Evolutionary conservation across 208 protist species (phyloP).

Genomic region (Trypanosoma melophagium): DNA sequence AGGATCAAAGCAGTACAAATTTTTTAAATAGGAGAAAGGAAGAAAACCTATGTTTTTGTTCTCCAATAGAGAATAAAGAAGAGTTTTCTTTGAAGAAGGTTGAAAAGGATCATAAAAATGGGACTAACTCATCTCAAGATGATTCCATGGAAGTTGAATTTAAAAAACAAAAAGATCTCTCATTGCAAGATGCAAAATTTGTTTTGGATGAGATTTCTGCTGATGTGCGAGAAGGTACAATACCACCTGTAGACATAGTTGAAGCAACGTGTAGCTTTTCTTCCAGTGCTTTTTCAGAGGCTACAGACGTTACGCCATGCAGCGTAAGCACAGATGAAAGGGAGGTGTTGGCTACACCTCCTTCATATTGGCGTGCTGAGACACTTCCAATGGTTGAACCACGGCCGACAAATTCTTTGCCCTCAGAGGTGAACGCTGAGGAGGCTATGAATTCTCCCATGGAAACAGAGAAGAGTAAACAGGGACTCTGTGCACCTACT

Average conservation of each 20-base stretch:
- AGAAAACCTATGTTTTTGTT: no score
- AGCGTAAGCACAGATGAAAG: not conserved
- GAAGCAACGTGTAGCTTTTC: slow-evolving; percentile 1
- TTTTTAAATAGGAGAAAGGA: no score
- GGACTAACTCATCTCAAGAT: no score
- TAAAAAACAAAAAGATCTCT: no score
- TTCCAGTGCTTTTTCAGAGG: slow-evolving; percentile 23
- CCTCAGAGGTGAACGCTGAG: slow-evolving; percentile 6
- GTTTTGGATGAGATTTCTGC: not conserved
- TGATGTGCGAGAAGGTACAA: slow-evolving; percentile 2
- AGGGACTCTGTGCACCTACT: not conserved
- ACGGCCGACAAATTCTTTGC: no score
- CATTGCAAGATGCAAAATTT: not conserved
- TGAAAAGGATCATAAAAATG: no score
- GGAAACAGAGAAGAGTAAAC: not conserved
- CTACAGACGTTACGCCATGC: slow-evolving; percentile 7
- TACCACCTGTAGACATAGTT: slow-evolving; percentile 6
- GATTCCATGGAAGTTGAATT: no score
- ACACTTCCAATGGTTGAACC: slow-evolving; percentile 16
- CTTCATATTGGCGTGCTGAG: slow-evolving; percentile 21
- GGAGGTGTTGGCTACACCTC: not conserved
- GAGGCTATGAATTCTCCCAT: not conserved
- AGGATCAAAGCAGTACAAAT: no score
- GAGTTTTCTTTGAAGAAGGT: no score
- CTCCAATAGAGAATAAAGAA: no score